phyloP scores from a whole-genome alignment of 1,139 yeast species.

The Sugiyamaella castrensis region DNA sequence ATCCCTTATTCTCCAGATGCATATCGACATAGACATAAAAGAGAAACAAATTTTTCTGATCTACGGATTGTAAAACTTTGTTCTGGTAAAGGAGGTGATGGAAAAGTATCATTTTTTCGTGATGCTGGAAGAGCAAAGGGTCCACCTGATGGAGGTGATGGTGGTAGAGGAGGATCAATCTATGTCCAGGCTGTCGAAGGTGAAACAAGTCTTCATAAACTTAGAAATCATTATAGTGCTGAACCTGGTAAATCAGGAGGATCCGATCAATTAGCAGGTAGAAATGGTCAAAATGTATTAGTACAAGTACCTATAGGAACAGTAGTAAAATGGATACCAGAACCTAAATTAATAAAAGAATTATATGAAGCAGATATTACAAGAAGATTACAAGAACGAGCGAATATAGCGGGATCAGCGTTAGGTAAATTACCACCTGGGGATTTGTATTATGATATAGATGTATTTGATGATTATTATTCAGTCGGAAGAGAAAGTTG shows the following conservation, averaged over 20 bases:
- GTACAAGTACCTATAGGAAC: constrained; percentile 93
- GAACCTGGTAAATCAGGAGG: constrained; percentile 69
- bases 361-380: constrained; percentile 9
- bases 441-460: constrained; percentile 11
- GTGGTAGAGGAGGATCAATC: constrained; percentile 88
- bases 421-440: constrained; percentile 6
- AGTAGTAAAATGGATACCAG: constrained; percentile 79
- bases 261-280: constrained; percentile 78
- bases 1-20: constrained; percentile 32
- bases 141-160: constrained; percentile 98
- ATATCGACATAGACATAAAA: constrained; percentile 28
- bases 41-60: constrained; percentile 45
- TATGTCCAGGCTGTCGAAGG: constrained; percentile 78
- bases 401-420: background rate
- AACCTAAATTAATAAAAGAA: constrained; percentile 46
- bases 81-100: constrained; percentile 89
- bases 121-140: constrained; percentile 84
- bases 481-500: constrained; percentile 17
- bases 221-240: constrained; percentile 68
- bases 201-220: constrained; percentile 57
- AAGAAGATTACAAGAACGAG: constrained; percentile 10
- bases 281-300: constrained; percentile 71
- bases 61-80: constrained; percentile 61
- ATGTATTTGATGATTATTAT: constrained; percentile 14
- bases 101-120: constrained; percentile 77